Base-by-base conservation (phyloP, 495 filamentous ascomycete species). In the Parathielavia appendiculata region DNA sequence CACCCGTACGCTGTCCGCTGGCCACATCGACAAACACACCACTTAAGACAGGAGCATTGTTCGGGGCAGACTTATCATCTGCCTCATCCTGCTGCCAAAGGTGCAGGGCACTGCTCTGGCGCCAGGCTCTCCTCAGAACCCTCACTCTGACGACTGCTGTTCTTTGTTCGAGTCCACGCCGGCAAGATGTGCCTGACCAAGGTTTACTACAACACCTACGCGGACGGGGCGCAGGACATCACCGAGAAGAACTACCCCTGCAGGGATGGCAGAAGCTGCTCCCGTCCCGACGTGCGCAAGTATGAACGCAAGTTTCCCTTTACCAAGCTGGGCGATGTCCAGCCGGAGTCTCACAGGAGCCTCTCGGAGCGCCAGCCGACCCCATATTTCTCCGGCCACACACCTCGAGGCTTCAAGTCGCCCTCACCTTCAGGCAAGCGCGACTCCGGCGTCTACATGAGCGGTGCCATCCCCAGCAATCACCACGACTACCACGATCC, bases 121-220 rank as follows among this genome's bases (percentile, higher is more conserved):
- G 7, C 12, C 43, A 49, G 30, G 30, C 26, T n/a, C 10, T 22
- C 22, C 5, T 13, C 50, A 22, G 12, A 52, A 13, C 32, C 44
- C 32, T 46, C 30, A 34, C 19, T 1, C 12, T 40, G 8, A 12
- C 14, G 43, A 12, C 10, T 40, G 12, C 57, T 50, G 26, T 43
- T 54, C 48, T 39, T 5, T 47, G 59, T 34, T 46, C 49, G 61
- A n/a, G 63, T 58, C 51, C 49, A 57, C 54, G 43, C 63, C 59
- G 63, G 51, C 69, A 73, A 65, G 41, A 78, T 78, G 76, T 78
- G 76, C 53, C 59, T 71, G 54, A 71, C 71, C 63, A 71, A 72
- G 26, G 59, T 75, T 43, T 74, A 61, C 67, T 61, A 64, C 65
- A 64, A 71, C 65, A 67, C 64, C 48, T 70, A 69, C 64, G 38